Percentiles rank a stretch among this genome's conserved stretches.
Evolutionary conservation across 306 rosid species (phyloP).

Genomic region (Senna tora): DNA sequence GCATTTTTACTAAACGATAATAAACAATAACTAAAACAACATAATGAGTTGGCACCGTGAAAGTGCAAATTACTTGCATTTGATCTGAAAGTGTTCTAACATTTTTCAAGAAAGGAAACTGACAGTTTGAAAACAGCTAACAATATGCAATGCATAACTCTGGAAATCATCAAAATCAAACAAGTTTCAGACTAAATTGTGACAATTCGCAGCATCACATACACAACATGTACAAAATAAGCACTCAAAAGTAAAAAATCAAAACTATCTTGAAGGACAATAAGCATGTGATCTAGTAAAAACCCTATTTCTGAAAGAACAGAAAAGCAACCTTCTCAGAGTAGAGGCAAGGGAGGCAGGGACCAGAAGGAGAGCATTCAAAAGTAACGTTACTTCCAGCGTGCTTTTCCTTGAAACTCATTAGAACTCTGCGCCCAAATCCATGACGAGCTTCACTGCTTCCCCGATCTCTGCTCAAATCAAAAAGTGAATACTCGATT

Average conservation of each 20-base stretch:
- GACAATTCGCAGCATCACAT: neutral
- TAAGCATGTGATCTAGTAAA: neutral
- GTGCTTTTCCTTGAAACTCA: constrained; percentile 72
- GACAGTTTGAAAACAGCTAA: neutral
- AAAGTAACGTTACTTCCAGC: constrained; percentile 70
- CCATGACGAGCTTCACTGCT: constrained; percentile 42
- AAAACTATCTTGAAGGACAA: neutral
- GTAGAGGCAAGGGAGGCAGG: constrained; percentile 78
- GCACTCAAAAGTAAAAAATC: neutral
- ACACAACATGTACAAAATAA: neutral
- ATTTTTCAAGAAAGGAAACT: neutral
- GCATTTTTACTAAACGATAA: neutral
- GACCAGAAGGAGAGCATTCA: constrained; percentile 87
- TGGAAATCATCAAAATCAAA: neutral
- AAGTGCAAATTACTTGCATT: neutral
- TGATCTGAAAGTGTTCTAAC: neutral
- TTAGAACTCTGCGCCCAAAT: constrained; percentile 57
- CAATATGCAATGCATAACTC: neutral
- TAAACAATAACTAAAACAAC: neutral
- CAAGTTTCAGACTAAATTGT: neutral
- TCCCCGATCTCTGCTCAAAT: constrained; percentile 44
- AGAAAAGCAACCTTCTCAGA: constrained; percentile 68
- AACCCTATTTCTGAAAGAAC: neutral
- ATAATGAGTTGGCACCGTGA: neutral
- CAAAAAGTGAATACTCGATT: constrained; percentile 24